These are phyloP conservation scores for Hemileia vastatrix DNA, from an alignment of 1,284 basidiomycete genomes.

Conservation along the genomic window DNA sequence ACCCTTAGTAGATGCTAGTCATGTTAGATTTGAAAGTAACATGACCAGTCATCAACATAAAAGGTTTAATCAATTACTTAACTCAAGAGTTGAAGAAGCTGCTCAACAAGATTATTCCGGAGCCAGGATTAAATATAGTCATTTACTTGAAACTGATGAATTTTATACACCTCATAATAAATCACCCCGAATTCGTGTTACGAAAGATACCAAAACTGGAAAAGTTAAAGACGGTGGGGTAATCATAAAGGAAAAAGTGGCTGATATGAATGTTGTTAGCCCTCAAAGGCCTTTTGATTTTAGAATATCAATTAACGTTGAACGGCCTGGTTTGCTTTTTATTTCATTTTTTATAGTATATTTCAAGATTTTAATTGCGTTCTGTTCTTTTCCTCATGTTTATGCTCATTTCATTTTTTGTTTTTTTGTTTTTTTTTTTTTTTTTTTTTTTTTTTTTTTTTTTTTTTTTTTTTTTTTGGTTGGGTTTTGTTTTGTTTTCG, in stretches of 20 bases:
- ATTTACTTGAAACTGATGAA: slow-evolving; percentile 68
- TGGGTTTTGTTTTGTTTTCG: background rate
- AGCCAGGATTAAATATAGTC: slow-evolving; percentile 62
- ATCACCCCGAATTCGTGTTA: slow-evolving; percentile 58
- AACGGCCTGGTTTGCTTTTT: slow-evolving; percentile 50
- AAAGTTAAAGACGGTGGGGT: slow-evolving; percentile 48
- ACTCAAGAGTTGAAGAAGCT: slow-evolving; percentile 58
- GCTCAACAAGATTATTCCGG: slow-evolving; percentile 49
- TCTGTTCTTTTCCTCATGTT: background rate
- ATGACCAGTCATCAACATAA: slow-evolving; percentile 80
- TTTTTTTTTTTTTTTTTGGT: background rate
- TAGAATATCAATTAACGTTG: slow-evolving; percentile 79
- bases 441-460: background rate
- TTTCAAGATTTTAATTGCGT: background rate
- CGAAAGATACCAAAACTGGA: slow-evolving; percentile 64
- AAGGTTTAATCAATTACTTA: slow-evolving; percentile 74
- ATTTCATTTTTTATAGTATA: background rate
- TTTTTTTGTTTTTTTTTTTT: background rate
- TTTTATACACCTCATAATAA: slow-evolving; percentile 68
- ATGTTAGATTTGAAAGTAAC: slow-evolving; percentile 71
- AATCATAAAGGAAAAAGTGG: slow-evolving; percentile 70
- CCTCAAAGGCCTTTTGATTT: slow-evolving; percentile 79
- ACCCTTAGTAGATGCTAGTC: slow-evolving; percentile 50
- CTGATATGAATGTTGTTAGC: slow-evolving; percentile 74
- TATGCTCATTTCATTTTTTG: background rate